Evolutionary conservation across 2,329 filamentous ascomycete genomes (phyloP), one percentile per base, ranked within the genome.

Genomic region (Colletotrichum lupini): DNA sequence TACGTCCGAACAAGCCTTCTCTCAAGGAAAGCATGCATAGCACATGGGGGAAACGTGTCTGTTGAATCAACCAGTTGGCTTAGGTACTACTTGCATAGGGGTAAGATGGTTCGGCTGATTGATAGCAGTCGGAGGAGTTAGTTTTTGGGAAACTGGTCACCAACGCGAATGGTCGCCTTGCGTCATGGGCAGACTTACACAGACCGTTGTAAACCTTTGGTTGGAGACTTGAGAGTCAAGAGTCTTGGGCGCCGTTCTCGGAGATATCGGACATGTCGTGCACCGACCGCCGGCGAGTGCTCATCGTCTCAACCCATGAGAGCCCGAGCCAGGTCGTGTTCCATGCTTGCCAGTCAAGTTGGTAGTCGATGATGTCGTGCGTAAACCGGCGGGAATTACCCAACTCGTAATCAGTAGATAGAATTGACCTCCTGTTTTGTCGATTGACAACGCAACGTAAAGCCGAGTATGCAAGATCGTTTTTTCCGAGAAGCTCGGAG

Each of bases 401-500:
- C 42, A 49, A 24, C 22, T 46, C 12, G 35, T 7, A 35, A 12
- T 46, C 7, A 56, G 42, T 63, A 3, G 5, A 49, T 56, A 14
- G 14, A n/a, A 16, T 9, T 9, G 26, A 8, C 11, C 32, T 28
- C 14, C 1, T 53, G 37, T 30, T 35, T 30, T 35, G 32, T 35
- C 32, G 11, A 35, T 12, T 35, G 32, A 35, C 32, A 35, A 35
- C 32, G 32, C 32, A 49, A n/a, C 26, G 22, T 11, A 56, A 9
- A 7, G 5, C 64, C 49, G 52, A 62, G 52, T 52, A 1, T 52
- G 19, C 46, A 0, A 9, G 5, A 24, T 12, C 12, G 12, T 16
- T 16, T 57, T n/a, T 6, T 22, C 37, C 70, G 59, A 68, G 32
- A 11, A 53, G 24, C 53, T 69, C 70, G 53, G 70, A 69, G 59